Percentiles rank a stretch among this genome's conserved stretches.
These are phyloP conservation scores for Mycena leptocephala DNA, from an alignment of 768 basidiomycete species.

Conservation along the genomic window DNA sequence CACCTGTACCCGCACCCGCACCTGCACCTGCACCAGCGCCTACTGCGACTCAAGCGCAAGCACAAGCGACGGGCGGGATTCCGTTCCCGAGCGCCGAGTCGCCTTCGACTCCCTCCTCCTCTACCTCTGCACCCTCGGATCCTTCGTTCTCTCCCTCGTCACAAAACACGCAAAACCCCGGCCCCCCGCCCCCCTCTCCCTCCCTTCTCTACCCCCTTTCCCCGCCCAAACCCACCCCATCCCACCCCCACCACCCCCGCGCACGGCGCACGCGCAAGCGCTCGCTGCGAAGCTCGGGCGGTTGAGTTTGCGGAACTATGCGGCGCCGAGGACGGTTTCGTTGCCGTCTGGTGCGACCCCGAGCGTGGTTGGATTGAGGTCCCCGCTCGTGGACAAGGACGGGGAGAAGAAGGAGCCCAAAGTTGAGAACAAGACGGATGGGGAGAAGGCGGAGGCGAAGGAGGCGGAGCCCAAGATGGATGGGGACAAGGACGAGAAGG, in stretches of 20 bases:
- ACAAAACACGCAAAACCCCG: too few species aligned
- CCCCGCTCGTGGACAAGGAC: too few species aligned
- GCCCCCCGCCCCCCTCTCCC: too few species aligned
- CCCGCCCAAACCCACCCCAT: background rate
- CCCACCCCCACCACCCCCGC: conserved; percentile 29
- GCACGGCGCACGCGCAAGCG: conserved; percentile 34
- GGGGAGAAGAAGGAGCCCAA: background rate
- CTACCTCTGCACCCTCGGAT: too few species aligned
- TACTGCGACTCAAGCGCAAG: too few species aligned
- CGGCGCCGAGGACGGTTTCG: conserved; percentile 48
- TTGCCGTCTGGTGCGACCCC: too few species aligned
- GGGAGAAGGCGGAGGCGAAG: background rate
- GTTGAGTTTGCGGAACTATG: conserved; percentile 52
- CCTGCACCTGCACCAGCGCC: background rate
- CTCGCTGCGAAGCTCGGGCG: conserved; percentile 42
- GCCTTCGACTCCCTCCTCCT: background rate
- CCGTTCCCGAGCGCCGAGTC: conserved; percentile 8
- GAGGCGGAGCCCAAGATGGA: background rate
- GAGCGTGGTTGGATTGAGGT: too few species aligned
- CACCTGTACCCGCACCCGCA: background rate
- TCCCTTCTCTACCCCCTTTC: too few species aligned
- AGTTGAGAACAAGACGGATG: background rate
- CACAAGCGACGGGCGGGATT: conserved; percentile 1
- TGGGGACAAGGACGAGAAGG: conserved; percentile 41
- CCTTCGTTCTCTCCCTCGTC: too few species aligned